Conservation (phyloP, 345 rosid species). For the Moricandia arvensis region DNA sequence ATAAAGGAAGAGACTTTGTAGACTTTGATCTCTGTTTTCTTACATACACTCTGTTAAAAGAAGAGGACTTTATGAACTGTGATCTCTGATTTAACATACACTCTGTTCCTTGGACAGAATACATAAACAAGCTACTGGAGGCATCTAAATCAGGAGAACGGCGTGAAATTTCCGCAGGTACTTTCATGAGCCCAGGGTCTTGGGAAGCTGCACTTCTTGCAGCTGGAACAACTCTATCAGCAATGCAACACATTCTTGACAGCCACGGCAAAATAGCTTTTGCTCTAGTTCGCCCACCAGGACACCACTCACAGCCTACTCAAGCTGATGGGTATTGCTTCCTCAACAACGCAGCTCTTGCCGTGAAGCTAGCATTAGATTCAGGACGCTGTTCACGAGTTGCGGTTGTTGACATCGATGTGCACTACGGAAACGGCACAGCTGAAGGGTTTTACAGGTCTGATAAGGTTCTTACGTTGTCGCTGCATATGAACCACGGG, state of each 20-base stretch:
- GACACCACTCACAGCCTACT: constrained; percentile 91
- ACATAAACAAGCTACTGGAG: constrained; percentile 55
- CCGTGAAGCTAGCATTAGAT: constrained; percentile 60
- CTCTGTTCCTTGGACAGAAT: constrained; percentile 43
- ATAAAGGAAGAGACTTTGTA: too few relatives aligned
- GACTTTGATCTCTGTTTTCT: too few relatives aligned
- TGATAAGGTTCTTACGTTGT: constrained; percentile 64
- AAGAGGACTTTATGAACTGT: not conserved
- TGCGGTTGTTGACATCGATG: constrained; percentile 79
- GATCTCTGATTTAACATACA: not conserved
- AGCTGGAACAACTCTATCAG: constrained; percentile 77
- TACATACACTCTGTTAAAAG: too few relatives aligned
- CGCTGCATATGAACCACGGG: constrained; percentile 95
- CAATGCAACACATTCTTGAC: constrained; percentile 70
- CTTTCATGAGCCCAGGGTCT: constrained; percentile 76
- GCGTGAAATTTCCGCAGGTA: constrained; percentile 55
- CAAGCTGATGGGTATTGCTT: constrained; percentile 94
- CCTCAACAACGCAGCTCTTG: constrained; percentile 77
- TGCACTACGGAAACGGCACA: constrained; percentile 89
- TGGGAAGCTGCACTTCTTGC: constrained; percentile 80
- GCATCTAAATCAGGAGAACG: constrained; percentile 58
- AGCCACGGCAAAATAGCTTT: constrained; percentile 62
- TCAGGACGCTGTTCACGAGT: constrained; percentile 56
- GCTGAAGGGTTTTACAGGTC: constrained; percentile 76
- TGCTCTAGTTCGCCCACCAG: constrained; percentile 88